Conservation (phyloP, 1,284 basidiomycete genomes). For the Pholiota adiposa region DNA sequence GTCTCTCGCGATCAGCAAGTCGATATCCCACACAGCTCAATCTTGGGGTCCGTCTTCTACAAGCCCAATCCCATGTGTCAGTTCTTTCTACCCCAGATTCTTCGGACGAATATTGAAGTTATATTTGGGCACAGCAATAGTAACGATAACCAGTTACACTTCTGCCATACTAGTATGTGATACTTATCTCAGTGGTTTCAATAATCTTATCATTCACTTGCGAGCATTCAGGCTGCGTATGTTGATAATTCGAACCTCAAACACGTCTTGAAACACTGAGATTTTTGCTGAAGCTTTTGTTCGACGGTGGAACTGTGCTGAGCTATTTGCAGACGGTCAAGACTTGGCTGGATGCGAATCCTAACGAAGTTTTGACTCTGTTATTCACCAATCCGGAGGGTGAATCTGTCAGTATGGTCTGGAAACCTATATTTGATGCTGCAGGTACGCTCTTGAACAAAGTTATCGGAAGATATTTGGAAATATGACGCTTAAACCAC, state of each 20-base stretch:
- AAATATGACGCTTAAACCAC: background rate
- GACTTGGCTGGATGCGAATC: constrained; percentile 69
- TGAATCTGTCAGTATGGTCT: constrained; percentile 50
- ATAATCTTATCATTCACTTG: background rate
- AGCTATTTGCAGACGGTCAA: constrained; percentile 66
- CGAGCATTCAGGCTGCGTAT: constrained; percentile 19
- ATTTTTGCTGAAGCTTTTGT: constrained; percentile 36
- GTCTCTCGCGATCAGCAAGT: constrained; percentile 66
- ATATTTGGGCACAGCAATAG: constrained; percentile 17
- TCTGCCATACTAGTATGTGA: constrained; percentile 66
- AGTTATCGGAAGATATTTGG: background rate
- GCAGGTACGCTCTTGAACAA: constrained; percentile 29
- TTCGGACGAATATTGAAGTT: background rate
- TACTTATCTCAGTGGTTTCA: background rate
- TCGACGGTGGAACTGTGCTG: constrained; percentile 68
- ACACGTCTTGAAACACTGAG: background rate
- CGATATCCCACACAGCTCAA: constrained; percentile 63
- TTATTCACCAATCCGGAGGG: constrained; percentile 76
- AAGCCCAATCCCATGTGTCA: constrained; percentile 69
- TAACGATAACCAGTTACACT: constrained; percentile 50
- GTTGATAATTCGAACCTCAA: background rate
- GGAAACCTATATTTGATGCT: constrained; percentile 61
- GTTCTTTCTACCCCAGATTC: constrained; percentile 1
- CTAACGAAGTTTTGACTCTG: constrained; percentile 75
- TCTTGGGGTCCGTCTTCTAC: constrained; percentile 73